These are phyloP conservation scores for Abrus pulchellus DNA, from an alignment of 306 rosid genomes.

Conservation along the genomic window DNA sequence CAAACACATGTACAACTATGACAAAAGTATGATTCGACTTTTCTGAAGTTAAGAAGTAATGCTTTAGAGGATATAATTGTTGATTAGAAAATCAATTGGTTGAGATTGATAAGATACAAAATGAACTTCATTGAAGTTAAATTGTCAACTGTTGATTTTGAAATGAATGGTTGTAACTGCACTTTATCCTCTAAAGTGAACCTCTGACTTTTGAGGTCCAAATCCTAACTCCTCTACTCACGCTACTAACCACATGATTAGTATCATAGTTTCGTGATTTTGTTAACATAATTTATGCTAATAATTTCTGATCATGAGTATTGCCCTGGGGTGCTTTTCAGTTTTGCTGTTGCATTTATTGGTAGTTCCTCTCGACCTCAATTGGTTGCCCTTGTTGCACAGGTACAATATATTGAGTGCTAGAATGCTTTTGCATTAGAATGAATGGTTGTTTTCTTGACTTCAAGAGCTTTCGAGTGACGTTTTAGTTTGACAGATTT, in stretches of 20 bases:
- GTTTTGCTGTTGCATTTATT: slow-evolving; percentile 89
- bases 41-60: no score
- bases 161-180: no score
- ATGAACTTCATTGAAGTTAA: no score
- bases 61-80: no score
- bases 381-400: slow-evolving; percentile 94
- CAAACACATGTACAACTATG: background rate
- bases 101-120: no score
- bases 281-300: slow-evolving; percentile 16
- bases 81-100: no score
- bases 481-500: slow-evolving; percentile 34
- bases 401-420: slow-evolving; percentile 64
- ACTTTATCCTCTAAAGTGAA: no score
- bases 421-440: slow-evolving; percentile 26
- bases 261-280: slow-evolving; percentile 23
- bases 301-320: slow-evolving; percentile 39
- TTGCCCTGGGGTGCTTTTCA: slow-evolving; percentile 51
- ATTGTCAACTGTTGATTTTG: no score
- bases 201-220: no score
- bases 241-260: slow-evolving; percentile 12
- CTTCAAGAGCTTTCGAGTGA: slow-evolving; percentile 40
- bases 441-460: slow-evolving; percentile 36
- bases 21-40: background rate
- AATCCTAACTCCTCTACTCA: background rate
- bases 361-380: slow-evolving; percentile 88